phyloP scores from a whole-genome alignment of 169 alveolate genomes.

The Eimeria necatrix region DNA sequence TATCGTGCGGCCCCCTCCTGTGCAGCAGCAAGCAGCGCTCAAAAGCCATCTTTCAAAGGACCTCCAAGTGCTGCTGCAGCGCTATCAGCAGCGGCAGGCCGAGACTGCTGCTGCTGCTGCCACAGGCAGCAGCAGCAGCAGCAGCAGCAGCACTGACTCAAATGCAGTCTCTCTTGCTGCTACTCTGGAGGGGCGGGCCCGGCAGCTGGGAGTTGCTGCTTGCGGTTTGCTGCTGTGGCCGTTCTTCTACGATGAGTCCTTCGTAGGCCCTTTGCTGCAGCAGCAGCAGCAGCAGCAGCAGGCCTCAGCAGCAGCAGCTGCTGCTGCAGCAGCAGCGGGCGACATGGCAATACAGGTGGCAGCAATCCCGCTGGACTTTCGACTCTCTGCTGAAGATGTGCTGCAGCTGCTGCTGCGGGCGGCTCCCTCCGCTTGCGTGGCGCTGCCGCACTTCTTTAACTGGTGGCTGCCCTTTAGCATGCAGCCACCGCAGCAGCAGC shows the following conservation, averaged over 20 bases:
- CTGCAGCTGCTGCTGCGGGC: constrained; percentile 63
- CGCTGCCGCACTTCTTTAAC: not conserved
- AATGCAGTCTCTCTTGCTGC: not conserved
- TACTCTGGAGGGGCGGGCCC: not conserved
- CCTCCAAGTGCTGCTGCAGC: constrained; percentile 36
- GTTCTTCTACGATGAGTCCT: constrained; percentile 34
- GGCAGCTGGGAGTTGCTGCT: constrained; percentile 48
- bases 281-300: constrained; percentile 57
- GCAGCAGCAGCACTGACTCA: constrained; percentile 28
- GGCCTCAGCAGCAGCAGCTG: not conserved
- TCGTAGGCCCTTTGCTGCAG: constrained; percentile 10
- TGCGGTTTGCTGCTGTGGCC: constrained; percentile 61
- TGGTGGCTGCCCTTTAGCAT: not conserved
- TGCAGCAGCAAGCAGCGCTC: constrained; percentile 20
- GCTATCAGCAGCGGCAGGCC: not conserved
- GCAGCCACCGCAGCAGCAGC: constrained; percentile 30
- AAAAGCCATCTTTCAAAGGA: not conserved
- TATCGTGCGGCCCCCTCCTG: not conserved
- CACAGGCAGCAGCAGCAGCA: no score
- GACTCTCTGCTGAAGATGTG: constrained; percentile 25
- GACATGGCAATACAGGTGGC: constrained; percentile 47
- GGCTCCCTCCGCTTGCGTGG: constrained; percentile 1
- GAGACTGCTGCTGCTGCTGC: constrained; percentile 1
- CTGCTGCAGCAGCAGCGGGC: not conserved
- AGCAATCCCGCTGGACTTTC: constrained; percentile 9